A percentile compares a stretch with the other conserved stretches of the same genome.
Conservation (phyloP, 2,329 filamentous ascomycete species). For the Colletotrichum costaricense region DNA sequence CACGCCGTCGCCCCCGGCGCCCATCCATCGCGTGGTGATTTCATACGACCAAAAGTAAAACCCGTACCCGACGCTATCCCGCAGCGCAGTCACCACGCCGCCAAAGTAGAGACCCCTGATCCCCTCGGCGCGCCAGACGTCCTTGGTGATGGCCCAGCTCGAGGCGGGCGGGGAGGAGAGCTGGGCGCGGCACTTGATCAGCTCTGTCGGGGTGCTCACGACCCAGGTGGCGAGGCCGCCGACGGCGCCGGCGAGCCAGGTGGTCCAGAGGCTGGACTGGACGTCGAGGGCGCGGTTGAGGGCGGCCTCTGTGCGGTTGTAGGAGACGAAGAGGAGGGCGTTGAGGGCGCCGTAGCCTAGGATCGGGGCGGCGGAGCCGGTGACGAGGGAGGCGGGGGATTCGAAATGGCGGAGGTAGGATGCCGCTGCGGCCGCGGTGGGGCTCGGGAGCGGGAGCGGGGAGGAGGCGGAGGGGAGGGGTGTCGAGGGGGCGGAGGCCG, state of each 20-base stretch:
- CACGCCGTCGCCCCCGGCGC: conserved; percentile 41
- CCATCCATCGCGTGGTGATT: conserved; percentile 72
- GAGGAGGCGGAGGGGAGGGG: conserved; percentile 16
- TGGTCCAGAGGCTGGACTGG: conserved; percentile 67
- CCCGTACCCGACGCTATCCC: conserved; percentile 93
- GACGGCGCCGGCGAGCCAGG: conserved; percentile 83
- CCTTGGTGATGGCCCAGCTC: conserved; percentile 72
- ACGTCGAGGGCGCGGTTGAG: conserved; percentile 57
- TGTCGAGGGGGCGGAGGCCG: conserved; percentile 1
- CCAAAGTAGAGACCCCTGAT: conserved; percentile 83
- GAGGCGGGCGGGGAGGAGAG: conserved; percentile 62
- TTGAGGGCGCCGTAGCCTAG: conserved; percentile 93
- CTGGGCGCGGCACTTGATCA: conserved; percentile 91
- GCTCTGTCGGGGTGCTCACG: conserved; percentile 88
- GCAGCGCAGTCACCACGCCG: conserved; percentile 81
- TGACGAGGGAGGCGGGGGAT: conserved; percentile 54
- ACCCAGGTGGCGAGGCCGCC: conserved; percentile 89
- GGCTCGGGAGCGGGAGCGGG: not conserved
- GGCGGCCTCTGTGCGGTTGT: conserved; percentile 82
- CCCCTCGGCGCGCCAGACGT: conserved; percentile 67
- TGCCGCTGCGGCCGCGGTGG: conserved; percentile 35
- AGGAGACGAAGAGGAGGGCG: conserved; percentile 88
- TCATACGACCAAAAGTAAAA: conserved; percentile 98
- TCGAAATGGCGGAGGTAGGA: conserved; percentile 47
- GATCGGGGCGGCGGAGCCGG: conserved; percentile 85